Conservation (phyloP, 345 rosid species). For the Aquilaria sinensis region DNA sequence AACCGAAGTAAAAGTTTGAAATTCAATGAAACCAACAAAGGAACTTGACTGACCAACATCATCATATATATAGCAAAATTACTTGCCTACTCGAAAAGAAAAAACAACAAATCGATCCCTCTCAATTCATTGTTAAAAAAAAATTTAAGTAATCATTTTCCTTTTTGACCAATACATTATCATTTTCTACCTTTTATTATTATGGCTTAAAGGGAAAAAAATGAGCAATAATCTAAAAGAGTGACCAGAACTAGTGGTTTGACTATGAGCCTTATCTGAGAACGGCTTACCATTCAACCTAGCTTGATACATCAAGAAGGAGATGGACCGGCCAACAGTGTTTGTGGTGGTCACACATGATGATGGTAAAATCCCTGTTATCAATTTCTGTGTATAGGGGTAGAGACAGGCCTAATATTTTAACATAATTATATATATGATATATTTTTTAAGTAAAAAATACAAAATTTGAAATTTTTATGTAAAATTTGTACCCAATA, state of each 20-base stretch:
- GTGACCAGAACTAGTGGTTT: slow-evolving; percentile 93
- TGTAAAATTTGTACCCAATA: too few species aligned
- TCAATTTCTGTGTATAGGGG: slow-evolving; percentile 47
- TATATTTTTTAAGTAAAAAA: too few species aligned
- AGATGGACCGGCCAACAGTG: slow-evolving; percentile 40
- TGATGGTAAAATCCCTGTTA: slow-evolving; percentile 55
- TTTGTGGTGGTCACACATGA: background rate
- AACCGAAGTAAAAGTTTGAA: too few species aligned
- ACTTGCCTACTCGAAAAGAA: too few species aligned
- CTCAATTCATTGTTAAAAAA: background rate
- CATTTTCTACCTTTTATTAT: background rate
- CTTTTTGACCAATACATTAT: background rate
- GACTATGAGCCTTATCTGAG: slow-evolving; percentile 80
- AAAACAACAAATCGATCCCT: background rate
- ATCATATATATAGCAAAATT: too few species aligned
- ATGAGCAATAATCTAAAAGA: slow-evolving; percentile 43
- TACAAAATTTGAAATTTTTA: too few species aligned
- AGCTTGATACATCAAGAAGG: slow-evolving; percentile 60
- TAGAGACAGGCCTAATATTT: background rate
- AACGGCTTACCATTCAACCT: slow-evolving; percentile 46
- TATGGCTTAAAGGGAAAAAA: slow-evolving; percentile 5
- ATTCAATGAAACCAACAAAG: too few species aligned
- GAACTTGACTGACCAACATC: too few species aligned
- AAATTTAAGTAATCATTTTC: background rate
- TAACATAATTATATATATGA: too few species aligned